Percentiles rank a stretch among this genome's conserved stretches.
These are phyloP conservation scores for Trichoderma virens DNA, from an alignment of 495 filamentous ascomycete species.

Conservation along the genomic window DNA sequence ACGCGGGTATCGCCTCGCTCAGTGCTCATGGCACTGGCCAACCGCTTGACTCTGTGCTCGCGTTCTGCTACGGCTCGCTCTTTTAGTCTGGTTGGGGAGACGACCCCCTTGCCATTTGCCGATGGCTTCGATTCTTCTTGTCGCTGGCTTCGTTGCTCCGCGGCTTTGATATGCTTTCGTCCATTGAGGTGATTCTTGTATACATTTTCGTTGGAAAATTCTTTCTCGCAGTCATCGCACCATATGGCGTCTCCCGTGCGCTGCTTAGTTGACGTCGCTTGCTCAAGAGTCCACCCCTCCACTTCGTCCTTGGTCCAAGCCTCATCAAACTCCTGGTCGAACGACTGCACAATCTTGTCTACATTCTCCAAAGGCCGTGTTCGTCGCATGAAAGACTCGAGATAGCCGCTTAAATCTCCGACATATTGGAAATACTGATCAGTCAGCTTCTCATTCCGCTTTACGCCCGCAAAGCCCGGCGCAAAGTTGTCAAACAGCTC, in stretches of 20 bases:
- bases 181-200: conserved; percentile 82
- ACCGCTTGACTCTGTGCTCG: conserved; percentile 71
- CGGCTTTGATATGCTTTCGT: conserved; percentile 85
- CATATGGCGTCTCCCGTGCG: conserved; percentile 67
- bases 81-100: conserved; percentile 55
- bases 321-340: conserved; percentile 76
- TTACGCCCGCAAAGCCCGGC: conserved; percentile 61
- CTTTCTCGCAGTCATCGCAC: conserved; percentile 86
- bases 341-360: conserved; percentile 62
- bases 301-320: conserved; percentile 74
- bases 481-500: conserved; percentile 80
- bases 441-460: conserved; percentile 72
- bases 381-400: conserved; percentile 78
- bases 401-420: conserved; percentile 65
- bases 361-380: conserved; percentile 77
- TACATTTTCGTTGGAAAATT: conserved; percentile 92
- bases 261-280: conserved; percentile 32
- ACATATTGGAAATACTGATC: conserved; percentile 90
- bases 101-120: conserved; percentile 23
- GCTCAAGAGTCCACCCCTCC: conserved; percentile 67
- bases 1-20: conserved; percentile 78
- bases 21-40: conserved; percentile 66
- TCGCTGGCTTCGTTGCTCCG: conserved; percentile 45
- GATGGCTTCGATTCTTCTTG: conserved; percentile 19
- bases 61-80: conserved; percentile 86